Base-by-base conservation (phyloP, 2,329 filamentous ascomycete genomes). In the Leptoxyphium fumago region DNA sequence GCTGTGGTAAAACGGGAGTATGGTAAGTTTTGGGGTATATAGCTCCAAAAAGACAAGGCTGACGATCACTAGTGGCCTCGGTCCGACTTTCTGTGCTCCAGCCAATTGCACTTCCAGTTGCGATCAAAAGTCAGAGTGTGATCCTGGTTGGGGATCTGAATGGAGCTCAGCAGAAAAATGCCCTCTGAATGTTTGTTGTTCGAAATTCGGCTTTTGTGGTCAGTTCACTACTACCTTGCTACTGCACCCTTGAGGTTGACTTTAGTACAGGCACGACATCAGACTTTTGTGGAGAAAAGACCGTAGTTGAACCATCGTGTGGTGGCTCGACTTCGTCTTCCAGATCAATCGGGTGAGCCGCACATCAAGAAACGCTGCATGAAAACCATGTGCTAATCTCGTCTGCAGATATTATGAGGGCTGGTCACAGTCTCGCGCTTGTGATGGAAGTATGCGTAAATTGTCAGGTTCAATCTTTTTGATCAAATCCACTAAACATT, bases 161-260 rank as follows among this genome's bases (percentile, higher is more conserved):
- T 18, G 10, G n/a, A n/a, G 18, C 2, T 40, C 46, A 9, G 46
- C 46, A 7, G 41, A 49, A 10, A 44, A 15, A 10, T 55, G 53
- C 38, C 50, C 51, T 11, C 41, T 55, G 2, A 51, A 51, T 40
- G 47, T 49, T 38, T 53, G 52, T 42, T 54, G 51, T 29, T 41
- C 11, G 18, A 17, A 45, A 38, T 49, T 28, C 17, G 45, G 52
- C n/a, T 48, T 49, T 29, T 50, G 48, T 39, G 48, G 48, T 26
- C 21, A 26, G 21, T 26, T 4, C 21, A 26, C 21, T 7, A 26
- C 7, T 7, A 7, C 21, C 21, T 26, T 26, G 3, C 21, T 26
- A 26, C 21, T 4, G 7, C 21, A 26, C 21, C 21, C 21, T 26
- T 26, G 21, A 3, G 7, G 21, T 7, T 26, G 21, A 26, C 21